These are phyloP conservation scores for Diplodia sapinea DNA, from an alignment of 2,329 filamentous ascomycete genomes.

Conservation along the genomic window DNA sequence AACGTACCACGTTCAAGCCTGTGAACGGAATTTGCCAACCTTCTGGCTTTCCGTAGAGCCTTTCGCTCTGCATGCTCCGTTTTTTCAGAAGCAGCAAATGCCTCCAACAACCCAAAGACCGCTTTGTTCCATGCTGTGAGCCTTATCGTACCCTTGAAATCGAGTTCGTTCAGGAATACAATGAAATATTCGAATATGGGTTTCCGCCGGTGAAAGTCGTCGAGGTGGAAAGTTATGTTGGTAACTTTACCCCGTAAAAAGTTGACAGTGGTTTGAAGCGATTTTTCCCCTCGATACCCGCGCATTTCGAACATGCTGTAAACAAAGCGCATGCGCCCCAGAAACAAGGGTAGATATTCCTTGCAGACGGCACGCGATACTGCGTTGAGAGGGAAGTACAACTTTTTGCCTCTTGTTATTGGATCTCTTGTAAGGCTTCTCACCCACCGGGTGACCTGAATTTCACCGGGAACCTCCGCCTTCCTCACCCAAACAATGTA, in stretches of 20 bases:
- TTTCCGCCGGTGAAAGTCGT: too few species aligned
- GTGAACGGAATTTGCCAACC: not conserved
- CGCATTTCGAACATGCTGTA: too few species aligned
- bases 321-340: not conserved
- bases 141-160: not conserved
- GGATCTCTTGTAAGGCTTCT: too few species aligned
- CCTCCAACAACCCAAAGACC: not conserved
- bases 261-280: not conserved
- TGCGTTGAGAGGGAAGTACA: not conserved
- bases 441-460: too few species aligned
- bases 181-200: not conserved
- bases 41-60: not conserved
- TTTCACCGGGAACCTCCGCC: too few species aligned
- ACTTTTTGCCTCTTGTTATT: not conserved
- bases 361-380: not conserved
- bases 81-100: not conserved
- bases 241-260: not conserved
- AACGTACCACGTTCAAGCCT: not conserved
- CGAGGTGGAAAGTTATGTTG: not conserved
- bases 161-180: not conserved
- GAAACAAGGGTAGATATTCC: not conserved
- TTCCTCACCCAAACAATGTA: too few species aligned
- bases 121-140: not conserved
- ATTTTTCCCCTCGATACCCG: too few species aligned
- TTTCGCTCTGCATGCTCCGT: not conserved